Conservation (phyloP, 768 basidiomycete genomes). For the Leccinellum luteum region DNA sequence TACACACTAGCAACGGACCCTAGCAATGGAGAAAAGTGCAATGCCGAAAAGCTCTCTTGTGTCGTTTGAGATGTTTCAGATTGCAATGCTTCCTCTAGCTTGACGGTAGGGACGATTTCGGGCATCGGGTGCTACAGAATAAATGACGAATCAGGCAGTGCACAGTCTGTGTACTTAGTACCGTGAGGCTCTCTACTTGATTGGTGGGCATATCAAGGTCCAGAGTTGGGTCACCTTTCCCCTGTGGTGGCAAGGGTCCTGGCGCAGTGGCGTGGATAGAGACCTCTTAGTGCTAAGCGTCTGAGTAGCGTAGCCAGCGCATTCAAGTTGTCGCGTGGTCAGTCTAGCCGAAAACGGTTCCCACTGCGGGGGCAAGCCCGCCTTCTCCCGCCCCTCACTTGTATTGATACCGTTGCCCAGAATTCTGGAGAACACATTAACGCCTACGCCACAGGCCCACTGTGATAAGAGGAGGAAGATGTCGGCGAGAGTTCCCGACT, state of each 20-base stretch:
- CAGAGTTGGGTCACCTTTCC: not conserved
- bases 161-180: not conserved
- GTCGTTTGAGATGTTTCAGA: not conserved
- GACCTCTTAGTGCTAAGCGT: no score
- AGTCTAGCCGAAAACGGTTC: not conserved
- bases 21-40: not conserved
- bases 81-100: not conserved
- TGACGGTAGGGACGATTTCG: not conserved
- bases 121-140: not conserved
- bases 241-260: not conserved
- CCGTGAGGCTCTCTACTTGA: not conserved
- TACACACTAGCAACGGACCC: not conserved
- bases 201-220: not conserved
- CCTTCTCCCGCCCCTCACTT: not conserved
- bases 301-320: not conserved
- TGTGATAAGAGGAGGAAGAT: not conserved
- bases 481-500: not conserved
- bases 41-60: not conserved
- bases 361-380: not conserved
- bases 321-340: not conserved
- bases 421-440: not conserved
- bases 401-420: not conserved
- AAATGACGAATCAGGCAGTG: not conserved
- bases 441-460: not conserved
- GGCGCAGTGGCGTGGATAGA: no score